phyloP scores from a whole-genome alignment of 208 protist species.

The Porcisia hertigi region DNA sequence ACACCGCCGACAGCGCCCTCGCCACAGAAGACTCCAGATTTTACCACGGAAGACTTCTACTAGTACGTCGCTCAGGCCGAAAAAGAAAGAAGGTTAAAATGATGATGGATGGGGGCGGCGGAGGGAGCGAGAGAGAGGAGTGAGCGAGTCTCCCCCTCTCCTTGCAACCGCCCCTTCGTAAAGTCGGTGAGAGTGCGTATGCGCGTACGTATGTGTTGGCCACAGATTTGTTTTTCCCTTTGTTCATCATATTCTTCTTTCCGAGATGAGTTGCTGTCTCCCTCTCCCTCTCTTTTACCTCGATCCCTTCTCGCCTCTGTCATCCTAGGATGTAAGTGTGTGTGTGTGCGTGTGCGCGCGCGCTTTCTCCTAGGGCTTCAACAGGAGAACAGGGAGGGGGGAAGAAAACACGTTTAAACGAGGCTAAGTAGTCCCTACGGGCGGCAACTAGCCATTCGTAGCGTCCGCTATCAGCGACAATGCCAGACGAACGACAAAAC shows the following conservation, averaged over 20 bases:
- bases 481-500: too few relatives aligned
- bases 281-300: neutral
- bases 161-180: too few relatives aligned
- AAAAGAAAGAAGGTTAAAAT: neutral
- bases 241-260: neutral
- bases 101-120: too few relatives aligned
- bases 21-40: slow-evolving; percentile 25
- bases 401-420: too few relatives aligned
- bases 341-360: too few relatives aligned
- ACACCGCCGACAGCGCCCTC: neutral
- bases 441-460: too few relatives aligned
- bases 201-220: slow-evolving; percentile 1
- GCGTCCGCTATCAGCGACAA: too few relatives aligned
- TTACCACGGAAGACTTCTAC: slow-evolving; percentile 73
- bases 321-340: neutral
- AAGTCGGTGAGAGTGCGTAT: neutral
- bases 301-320: neutral
- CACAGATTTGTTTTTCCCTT: neutral
- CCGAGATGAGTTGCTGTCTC: neutral
- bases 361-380: neutral
- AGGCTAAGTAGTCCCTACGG: too few relatives aligned
- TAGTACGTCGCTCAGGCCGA: slow-evolving; percentile 8
- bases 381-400: neutral
- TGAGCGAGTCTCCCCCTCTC: neutral
- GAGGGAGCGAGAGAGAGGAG: neutral